phyloP scores from a whole-genome alignment of 225 moss, liverwort and hornwort genomes.

The Neckera pumila region DNA sequence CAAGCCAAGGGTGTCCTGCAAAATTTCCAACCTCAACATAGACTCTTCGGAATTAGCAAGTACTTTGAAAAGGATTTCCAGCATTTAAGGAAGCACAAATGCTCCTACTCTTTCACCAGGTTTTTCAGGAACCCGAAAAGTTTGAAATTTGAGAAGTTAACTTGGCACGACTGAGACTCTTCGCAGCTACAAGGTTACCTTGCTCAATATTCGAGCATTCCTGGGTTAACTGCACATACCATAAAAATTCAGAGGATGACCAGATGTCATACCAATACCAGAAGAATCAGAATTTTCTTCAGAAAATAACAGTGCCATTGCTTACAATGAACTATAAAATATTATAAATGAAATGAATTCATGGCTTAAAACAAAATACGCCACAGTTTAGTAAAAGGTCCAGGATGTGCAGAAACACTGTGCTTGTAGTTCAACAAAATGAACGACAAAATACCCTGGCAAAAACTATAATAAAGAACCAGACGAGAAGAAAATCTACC shows the following conservation, averaged over 20 bases:
- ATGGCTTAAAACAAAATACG: not conserved
- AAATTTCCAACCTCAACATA: constrained; percentile 55
- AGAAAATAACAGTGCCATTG: not conserved
- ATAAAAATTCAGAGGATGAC: not conserved
- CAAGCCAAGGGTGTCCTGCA: constrained; percentile 63
- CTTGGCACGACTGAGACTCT: constrained; percentile 31
- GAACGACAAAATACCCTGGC: not conserved
- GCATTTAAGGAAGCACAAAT: constrained; percentile 64
- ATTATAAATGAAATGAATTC: not conserved
- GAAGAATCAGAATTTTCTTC: not conserved
- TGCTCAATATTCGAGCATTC: constrained; percentile 20
- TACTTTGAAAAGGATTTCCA: constrained; percentile 59
- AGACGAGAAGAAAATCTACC: constrained; percentile 13
- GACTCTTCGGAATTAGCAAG: constrained; percentile 47
- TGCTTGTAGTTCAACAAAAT: not conserved
- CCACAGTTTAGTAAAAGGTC: not conserved
- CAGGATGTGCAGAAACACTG: not conserved
- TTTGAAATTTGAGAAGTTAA: constrained; percentile 48
- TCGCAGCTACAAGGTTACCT: constrained; percentile 10
- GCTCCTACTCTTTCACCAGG: constrained; percentile 51
- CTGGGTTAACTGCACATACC: constrained; percentile 20
- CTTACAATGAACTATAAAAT: not conserved
- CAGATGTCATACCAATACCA: not conserved
- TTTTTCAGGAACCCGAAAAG: constrained; percentile 46
- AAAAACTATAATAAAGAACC: not conserved